Evolutionary conservation across 352 stramenopile genomes (phyloP), one percentile per base, ranked within the genome.

Genomic region (Plasmopara muralis): DNA sequence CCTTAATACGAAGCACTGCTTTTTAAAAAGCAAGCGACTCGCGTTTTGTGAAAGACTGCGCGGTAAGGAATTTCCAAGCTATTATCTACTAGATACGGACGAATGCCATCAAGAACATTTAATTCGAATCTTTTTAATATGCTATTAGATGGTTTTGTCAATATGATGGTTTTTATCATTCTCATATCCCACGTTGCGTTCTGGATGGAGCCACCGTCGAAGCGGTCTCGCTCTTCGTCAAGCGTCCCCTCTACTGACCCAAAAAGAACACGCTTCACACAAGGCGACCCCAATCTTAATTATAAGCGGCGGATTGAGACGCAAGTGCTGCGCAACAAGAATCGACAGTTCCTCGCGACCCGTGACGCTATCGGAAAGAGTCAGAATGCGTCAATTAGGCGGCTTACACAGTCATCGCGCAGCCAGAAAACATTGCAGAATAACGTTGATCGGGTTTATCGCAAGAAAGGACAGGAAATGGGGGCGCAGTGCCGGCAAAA

Each of bases 401-500:
- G 2, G 10, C 7, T 2, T 12, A 35, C 31, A 12, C 31, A 35
- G 6, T 8, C 31, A 35, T 12, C 6, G 10, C 31, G 4, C 31
- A 35, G 10, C 31, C 31, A 12, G 7, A 4, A 1, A 35, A 35
- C 2, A 12, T 12, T 8, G 31, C 31, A 5, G 31, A 4, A 35
- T 35, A 5, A 35, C 31, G 31, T 18, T 16, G 60, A 55, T 31
- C 65, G 64, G 12, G 55, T 78, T 5, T 74, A 78, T 35, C 54
- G 55, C 7, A 48, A 64, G 29, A 68, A 71, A 18, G 62, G 74
- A 55, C 47, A 56, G 46, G 53, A 79, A 10, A 51, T 59, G 30
- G 64, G 71, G 30, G n/a, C 42, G 3, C 55, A 54, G 38, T 48
- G 62, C 1, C 6, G 14, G 10, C 18, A 59, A 14, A 53, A 75